A percentile compares a stretch with the other conserved stretches of the same genome.
These are phyloP conservation scores for Porcisia hertigi DNA, from an alignment of 208 protist species.

Conservation along the genomic window DNA sequence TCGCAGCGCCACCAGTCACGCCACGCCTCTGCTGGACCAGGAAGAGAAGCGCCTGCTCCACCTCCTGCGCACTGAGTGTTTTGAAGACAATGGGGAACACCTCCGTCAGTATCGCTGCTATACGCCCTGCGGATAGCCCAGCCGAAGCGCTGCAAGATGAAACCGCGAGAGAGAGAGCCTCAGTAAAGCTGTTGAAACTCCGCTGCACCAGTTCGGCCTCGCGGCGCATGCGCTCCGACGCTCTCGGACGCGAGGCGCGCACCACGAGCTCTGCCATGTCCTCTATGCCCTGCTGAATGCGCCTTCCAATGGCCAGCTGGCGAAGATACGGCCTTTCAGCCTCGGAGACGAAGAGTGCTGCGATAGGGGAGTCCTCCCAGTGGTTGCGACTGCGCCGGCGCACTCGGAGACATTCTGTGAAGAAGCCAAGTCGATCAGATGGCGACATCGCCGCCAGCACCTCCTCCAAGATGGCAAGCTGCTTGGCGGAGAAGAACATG, in stretches of 20 bases:
- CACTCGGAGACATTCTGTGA: slow-evolving; percentile 68
- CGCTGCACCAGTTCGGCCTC: slow-evolving; percentile 30
- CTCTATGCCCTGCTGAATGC: slow-evolving; percentile 35
- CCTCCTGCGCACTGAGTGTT: slow-evolving; percentile 30
- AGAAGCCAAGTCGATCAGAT: slow-evolving; percentile 57
- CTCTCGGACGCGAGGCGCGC: slow-evolving; percentile 24
- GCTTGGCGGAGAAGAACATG: slow-evolving; percentile 76
- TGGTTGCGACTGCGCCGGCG: slow-evolving; percentile 69
- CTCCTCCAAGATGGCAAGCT: slow-evolving; percentile 62
- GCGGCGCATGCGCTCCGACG: slow-evolving; percentile 11
- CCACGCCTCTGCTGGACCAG: slow-evolving; percentile 17
- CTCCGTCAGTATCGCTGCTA: slow-evolving; percentile 35
- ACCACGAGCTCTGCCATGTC: slow-evolving; percentile 35
- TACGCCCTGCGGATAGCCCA: slow-evolving; percentile 11
- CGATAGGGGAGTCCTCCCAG: slow-evolving; percentile 82
- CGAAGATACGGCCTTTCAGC: slow-evolving; percentile 33
- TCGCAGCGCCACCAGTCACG: background rate
- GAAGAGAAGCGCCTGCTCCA: slow-evolving; percentile 37
- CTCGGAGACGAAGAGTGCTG: slow-evolving; percentile 55
- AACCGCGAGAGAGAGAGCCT: slow-evolving; percentile 20
- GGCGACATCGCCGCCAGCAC: slow-evolving; percentile 41
- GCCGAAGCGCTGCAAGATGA: slow-evolving; percentile 6
- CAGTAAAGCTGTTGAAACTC: slow-evolving; percentile 41
- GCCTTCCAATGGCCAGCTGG: slow-evolving; percentile 44
- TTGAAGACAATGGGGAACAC: slow-evolving; percentile 37